Conservation (phyloP, 2,329 filamentous ascomycete species). For the Magnaporthiopsis rhizophila region DNA sequence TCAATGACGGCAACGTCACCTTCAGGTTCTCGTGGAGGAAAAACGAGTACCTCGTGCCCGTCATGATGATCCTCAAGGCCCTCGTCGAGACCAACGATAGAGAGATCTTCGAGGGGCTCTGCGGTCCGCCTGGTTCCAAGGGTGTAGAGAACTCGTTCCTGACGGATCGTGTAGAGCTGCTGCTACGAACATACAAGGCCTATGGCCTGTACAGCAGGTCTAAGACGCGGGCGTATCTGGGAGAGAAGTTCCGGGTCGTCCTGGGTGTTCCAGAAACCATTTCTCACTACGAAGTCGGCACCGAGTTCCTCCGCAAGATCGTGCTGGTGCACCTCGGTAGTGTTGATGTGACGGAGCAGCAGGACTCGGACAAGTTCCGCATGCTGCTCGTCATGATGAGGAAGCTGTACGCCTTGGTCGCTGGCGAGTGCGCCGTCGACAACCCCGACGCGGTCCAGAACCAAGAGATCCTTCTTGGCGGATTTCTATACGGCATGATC, state of each 20-base stretch:
- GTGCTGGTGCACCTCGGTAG: slow-evolving; percentile 89
- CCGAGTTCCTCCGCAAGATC: slow-evolving; percentile 82
- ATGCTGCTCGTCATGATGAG: slow-evolving; percentile 93
- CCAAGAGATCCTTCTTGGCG: slow-evolving; percentile 88
- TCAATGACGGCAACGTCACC: slow-evolving; percentile 91
- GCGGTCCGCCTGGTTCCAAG: slow-evolving; percentile 69
- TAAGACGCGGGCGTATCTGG: slow-evolving; percentile 78
- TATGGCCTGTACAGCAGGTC: slow-evolving; percentile 77
- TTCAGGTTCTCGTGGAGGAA: slow-evolving; percentile 98
- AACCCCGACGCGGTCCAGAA: slow-evolving; percentile 96
- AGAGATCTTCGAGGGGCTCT: slow-evolving; percentile 90
- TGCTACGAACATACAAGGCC: slow-evolving; percentile 87
- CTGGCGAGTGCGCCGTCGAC: slow-evolving; percentile 86
- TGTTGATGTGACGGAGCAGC: slow-evolving; percentile 70
- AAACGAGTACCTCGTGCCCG: slow-evolving; percentile 90
- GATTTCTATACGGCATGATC: slow-evolving; percentile 90
- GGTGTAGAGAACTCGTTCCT: slow-evolving; percentile 84
- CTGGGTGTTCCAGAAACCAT: slow-evolving; percentile 77
- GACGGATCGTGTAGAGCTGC: slow-evolving; percentile 85
- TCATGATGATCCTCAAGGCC: slow-evolving; percentile 95
- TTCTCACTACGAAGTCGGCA: slow-evolving; percentile 81
- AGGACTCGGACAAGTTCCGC: slow-evolving; percentile 88
- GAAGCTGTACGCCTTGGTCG: slow-evolving; percentile 88
- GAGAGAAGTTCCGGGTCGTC: slow-evolving; percentile 84
- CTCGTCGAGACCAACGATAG: slow-evolving; percentile 92